Evolutionary conservation across 2,329 filamentous ascomycete species (phyloP), one percentile per base, ranked within the genome.

Genomic region (Diaporthe capsici): DNA sequence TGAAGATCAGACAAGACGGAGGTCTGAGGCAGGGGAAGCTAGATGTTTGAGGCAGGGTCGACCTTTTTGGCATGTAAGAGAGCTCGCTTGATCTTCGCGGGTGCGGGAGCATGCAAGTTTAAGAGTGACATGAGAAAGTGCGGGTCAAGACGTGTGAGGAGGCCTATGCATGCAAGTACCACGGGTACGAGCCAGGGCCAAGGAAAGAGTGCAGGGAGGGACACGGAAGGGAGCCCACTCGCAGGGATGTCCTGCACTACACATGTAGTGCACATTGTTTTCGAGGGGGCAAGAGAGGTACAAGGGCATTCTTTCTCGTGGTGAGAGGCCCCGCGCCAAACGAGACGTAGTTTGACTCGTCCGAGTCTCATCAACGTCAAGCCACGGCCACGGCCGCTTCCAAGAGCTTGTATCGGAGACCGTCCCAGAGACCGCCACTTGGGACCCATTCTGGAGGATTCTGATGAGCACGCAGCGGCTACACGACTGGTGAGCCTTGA

Each of bases 71-170:
- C 80, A 81, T 82, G 81, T 82, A 81, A 79, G 80, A 82, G 81
- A 80, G 78, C 79, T 76, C 80, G 79, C 80, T 79, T 82, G 81
- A 83, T 84, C 81, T 81, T 79, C 82, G 81, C 79, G 81, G 80
- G 83, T 81, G 80, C 81, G 84, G 82, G 82, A 83, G 83, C 82
- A 82, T 83, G 82, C 78, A 81, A 81, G 84, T 85, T 86, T 86
- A 86, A 85, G 83, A 85, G 81, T 78, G 81, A 84, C 81, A 83
- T 80, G 83, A 82, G 83, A 82, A 76, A 75, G 57, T 63, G 78
- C 73, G 75, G 75, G 79, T 75, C 76, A 70, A 72, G 68, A 75
- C 73, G 75, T 68, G 71, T 71, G 75, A 75, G 37, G 70, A 72
- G 47, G 68, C 61, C 44, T 39, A 68, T 63, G 75, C 51, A 75